These are phyloP conservation scores for Kluyveromyces wickerhamii DNA, from an alignment of 805 yeast genomes.

Conservation along the genomic window DNA sequence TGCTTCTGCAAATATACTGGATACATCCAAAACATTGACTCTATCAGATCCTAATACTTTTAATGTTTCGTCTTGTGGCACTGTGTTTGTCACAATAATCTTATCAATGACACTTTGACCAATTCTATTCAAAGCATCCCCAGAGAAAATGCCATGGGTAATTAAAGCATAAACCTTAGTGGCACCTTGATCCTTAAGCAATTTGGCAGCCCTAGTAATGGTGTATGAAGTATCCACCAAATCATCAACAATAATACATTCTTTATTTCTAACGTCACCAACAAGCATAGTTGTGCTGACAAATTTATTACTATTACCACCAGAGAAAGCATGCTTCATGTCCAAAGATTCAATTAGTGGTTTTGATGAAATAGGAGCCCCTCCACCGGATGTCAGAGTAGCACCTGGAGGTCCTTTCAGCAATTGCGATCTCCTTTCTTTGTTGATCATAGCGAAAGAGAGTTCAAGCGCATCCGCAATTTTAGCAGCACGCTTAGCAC, in stretches of 20 bases:
- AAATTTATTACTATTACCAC: conserved; percentile 19
- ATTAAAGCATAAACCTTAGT: conserved; percentile 75
- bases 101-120: conserved; percentile 66
- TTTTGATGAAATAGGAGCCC: conserved; percentile 15
- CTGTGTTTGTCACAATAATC: conserved; percentile 81
- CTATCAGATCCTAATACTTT: conserved; percentile 42
- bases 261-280: conserved; percentile 83
- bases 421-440: conserved; percentile 62
- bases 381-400: conserved; percentile 23
- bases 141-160: conserved; percentile 90
- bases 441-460: conserved; percentile 90
- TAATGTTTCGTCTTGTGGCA: conserved; percentile 69
- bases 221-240: conserved; percentile 91
- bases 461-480: conserved; percentile 85
- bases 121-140: conserved; percentile 77
- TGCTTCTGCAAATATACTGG: conserved; percentile 86
- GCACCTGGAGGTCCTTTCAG: conserved; percentile 31
- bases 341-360: conserved; percentile 15
- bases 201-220: conserved; percentile 82
- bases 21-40: conserved; percentile 79
- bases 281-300: conserved; percentile 90
- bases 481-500: conserved; percentile 94
- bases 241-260: conserved; percentile 89
- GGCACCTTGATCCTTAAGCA: conserved; percentile 91
- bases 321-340: conserved; percentile 18